Conservation (phyloP, 306 rosid genomes). For the Vigna mungo region DNA sequence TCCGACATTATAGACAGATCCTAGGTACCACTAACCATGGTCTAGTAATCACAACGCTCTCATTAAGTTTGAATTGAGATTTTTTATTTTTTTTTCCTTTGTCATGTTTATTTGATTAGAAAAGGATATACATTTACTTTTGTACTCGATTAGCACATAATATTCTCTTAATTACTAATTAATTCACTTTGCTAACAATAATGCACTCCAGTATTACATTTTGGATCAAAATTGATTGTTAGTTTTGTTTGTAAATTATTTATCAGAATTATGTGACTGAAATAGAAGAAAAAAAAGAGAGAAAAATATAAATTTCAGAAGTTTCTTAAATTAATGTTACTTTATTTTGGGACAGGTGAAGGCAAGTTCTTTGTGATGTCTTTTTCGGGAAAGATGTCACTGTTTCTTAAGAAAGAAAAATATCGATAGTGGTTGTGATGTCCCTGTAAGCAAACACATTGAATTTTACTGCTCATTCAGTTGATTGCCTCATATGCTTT, state of each 20-base stretch:
- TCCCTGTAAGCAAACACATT: conserved; percentile 28
- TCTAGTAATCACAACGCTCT: not conserved
- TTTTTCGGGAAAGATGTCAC: not conserved
- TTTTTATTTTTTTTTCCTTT: no score
- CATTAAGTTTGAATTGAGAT: not conserved
- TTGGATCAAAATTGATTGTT: not conserved
- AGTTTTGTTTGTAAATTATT: not conserved
- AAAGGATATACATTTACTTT: not conserved
- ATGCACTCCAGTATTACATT: not conserved
- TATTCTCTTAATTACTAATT: not conserved
- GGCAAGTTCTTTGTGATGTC: conserved; percentile 1
- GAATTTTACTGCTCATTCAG: not conserved
- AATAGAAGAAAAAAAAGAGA: not conserved
- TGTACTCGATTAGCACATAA: not conserved
- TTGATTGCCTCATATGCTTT: not conserved
- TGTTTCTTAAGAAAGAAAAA: not conserved
- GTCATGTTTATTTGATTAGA: not conserved
- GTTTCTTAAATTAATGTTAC: conserved; percentile 28
- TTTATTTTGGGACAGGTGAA: conserved; percentile 4
- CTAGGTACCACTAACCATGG: not conserved
- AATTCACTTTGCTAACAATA: not conserved
- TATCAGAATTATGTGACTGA: not conserved
- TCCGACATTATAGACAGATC: not conserved
- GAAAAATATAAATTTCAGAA: not conserved
- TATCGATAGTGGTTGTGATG: conserved; percentile 5